Percentiles rank a stretch among this genome's conserved stretches.
Evolutionary conservation across 2,329 filamentous ascomycete species (phyloP).

Genomic region (Sporothrix globosa): DNA sequence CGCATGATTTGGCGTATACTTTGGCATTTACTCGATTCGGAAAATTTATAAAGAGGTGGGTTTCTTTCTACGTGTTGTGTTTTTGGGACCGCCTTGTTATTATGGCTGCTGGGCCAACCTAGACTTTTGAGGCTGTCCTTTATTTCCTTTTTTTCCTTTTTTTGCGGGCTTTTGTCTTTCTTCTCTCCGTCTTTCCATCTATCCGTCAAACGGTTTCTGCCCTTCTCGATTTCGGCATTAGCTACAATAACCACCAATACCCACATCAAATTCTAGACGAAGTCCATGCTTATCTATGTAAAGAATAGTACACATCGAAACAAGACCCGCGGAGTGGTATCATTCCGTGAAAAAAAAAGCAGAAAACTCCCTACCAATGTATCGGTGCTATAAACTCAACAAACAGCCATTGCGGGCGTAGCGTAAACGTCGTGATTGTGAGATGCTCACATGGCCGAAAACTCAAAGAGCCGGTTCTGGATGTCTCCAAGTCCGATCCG

Average conservation of each 20-base stretch:
- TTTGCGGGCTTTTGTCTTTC: not conserved
- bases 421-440: not conserved
- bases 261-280: not conserved
- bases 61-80: not conserved
- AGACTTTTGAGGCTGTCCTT: not conserved
- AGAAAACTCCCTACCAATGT: not conserved
- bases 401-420: not conserved
- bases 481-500: constrained; percentile 21
- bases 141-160: not conserved
- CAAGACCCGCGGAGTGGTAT: constrained; percentile 14
- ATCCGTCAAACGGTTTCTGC: not conserved
- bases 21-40: not conserved
- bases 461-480: constrained; percentile 24
- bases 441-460: not conserved
- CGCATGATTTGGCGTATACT: not conserved
- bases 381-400: not conserved
- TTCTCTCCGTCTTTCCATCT: not conserved
- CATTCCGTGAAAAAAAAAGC: not conserved
- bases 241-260: constrained; percentile 10
- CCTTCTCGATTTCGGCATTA: not conserved
- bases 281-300: not conserved
- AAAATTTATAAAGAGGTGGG: constrained; percentile 1
- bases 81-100: not conserved
- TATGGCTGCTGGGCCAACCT: not conserved
- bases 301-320: not conserved